These are phyloP conservation scores for Dissophora ornata DNA, from an alignment of 192 early-diverging fungal genomes.

Conservation along the genomic window DNA sequence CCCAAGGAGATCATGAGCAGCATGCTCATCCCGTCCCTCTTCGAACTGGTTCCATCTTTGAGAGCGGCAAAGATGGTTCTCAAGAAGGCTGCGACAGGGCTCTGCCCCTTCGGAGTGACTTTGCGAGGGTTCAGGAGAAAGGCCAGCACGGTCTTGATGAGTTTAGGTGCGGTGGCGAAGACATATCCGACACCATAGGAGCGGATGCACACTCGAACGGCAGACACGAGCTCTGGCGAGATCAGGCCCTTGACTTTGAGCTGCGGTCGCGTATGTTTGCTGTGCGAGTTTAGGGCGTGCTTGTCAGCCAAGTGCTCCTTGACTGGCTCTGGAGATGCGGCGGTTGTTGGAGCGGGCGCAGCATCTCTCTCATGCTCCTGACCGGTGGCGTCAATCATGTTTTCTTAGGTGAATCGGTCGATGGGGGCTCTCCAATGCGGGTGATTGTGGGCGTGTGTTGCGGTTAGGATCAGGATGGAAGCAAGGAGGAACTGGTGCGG, in stretches of 20 bases:
- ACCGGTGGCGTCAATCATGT: too few relatives aligned
- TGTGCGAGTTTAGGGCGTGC: not conserved
- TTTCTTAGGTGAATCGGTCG: too few relatives aligned
- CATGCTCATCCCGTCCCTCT: conserved; percentile 46
- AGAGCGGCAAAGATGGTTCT: conserved; percentile 3
- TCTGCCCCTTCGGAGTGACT: conserved; percentile 24
- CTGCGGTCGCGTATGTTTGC: not conserved
- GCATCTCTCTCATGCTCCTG: too few relatives aligned
- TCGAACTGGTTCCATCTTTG: conserved; percentile 31
- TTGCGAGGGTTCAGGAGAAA: conserved; percentile 35
- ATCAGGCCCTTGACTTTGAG: not conserved
- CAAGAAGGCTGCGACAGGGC: conserved; percentile 14
- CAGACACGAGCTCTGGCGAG: conserved; percentile 32
- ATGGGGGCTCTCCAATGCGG: too few relatives aligned
- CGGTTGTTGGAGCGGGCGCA: too few relatives aligned
- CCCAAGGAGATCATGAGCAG: conserved; percentile 45
- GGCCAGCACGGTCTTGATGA: conserved; percentile 34
- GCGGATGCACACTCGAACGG: conserved; percentile 41
- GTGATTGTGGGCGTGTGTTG: too few relatives aligned
- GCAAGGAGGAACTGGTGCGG: too few relatives aligned
- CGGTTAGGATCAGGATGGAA: too few relatives aligned
- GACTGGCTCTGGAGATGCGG: too few relatives aligned
- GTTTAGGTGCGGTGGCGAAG: conserved; percentile 46
- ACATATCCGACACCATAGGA: conserved; percentile 50
- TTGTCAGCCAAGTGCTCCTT: too few relatives aligned